Evolutionary conservation across 2,329 filamentous ascomycete genomes (phyloP).

Genomic region (Bisporella sp.): DNA sequence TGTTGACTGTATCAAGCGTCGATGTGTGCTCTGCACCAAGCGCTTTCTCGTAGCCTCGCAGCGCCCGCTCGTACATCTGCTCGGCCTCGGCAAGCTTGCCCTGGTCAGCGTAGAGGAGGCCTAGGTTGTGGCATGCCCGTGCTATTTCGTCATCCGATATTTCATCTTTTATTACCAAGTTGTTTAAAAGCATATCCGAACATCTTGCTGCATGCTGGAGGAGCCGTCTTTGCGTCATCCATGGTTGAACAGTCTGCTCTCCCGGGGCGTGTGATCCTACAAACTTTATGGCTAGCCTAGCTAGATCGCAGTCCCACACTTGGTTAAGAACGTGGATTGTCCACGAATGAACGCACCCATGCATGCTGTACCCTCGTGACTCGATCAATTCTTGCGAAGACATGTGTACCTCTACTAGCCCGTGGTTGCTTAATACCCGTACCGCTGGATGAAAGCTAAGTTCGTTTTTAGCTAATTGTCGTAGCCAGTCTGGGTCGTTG

Average conservation of each 20-base stretch:
- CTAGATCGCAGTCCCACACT: slow-evolving; percentile 7
- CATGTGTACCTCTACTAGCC: slow-evolving; percentile 1
- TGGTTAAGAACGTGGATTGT: slow-evolving; percentile 11
- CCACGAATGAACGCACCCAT: slow-evolving; percentile 18
- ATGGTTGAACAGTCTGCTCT: not conserved
- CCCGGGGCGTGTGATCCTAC: slow-evolving; percentile 7
- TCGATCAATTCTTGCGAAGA: slow-evolving; percentile 11
- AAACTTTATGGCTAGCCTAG: slow-evolving; percentile 8
- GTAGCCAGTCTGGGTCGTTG: not conserved
- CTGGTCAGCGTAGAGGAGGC: not conserved
- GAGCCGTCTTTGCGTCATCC: not conserved
- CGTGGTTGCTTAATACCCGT: not conserved
- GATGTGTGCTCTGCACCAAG: slow-evolving; percentile 4
- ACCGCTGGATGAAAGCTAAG: not conserved
- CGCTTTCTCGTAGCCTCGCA: not conserved
- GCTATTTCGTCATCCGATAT: slow-evolving; percentile 3
- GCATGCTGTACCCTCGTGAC: slow-evolving; percentile 4
- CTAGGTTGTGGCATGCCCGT: slow-evolving; percentile 15
- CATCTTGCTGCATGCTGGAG: slow-evolving; percentile 1
- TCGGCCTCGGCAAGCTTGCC: not conserved
- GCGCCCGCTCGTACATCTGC: not conserved
- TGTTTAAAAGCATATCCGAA: not conserved
- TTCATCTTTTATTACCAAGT: slow-evolving; percentile 5
- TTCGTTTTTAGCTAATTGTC: not conserved
- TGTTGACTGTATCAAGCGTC: slow-evolving; percentile 5